A percentile compares a stretch with the other conserved stretches of the same genome.
These are phyloP conservation scores for Trichoderma gamsii DNA, from an alignment of 495 filamentous ascomycete species.

Conservation along the genomic window DNA sequence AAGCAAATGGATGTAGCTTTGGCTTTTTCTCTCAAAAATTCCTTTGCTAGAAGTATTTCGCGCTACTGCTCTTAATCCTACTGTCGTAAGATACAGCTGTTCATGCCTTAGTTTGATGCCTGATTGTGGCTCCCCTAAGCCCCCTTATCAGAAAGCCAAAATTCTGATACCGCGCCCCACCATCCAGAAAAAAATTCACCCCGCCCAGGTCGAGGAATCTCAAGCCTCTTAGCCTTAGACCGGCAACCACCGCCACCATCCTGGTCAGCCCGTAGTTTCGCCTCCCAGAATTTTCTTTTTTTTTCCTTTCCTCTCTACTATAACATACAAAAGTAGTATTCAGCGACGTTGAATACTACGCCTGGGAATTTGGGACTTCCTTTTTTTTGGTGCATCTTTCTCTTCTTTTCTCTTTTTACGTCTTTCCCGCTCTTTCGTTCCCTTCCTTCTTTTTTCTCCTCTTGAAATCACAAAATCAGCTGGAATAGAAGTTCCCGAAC, in stretches of 20 bases:
- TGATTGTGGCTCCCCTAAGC: slow-evolving; percentile 13
- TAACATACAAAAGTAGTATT: background rate
- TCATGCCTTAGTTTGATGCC: slow-evolving; percentile 15
- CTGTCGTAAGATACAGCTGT: background rate
- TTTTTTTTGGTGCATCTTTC: slow-evolving; percentile 18
- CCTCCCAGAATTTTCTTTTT: background rate
- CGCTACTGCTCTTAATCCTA: background rate
- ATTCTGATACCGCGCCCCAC: slow-evolving; percentile 15
- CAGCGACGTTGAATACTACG: slow-evolving; percentile 9
- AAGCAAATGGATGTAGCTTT: too few relatives aligned
- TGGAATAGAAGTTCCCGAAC: background rate
- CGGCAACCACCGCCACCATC: background rate
- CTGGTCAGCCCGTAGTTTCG: background rate
- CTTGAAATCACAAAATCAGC: background rate
- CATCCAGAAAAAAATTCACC: slow-evolving; percentile 16
- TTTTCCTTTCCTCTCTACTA: background rate
- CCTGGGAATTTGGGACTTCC: slow-evolving; percentile 6
- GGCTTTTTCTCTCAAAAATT: too few relatives aligned
- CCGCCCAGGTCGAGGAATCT: slow-evolving; percentile 5
- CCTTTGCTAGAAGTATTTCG: background rate
- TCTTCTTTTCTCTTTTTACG: background rate
- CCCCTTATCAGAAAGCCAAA: background rate
- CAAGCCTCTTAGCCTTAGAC: background rate
- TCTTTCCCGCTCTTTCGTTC: too few relatives aligned
- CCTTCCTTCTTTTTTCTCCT: background rate